phyloP scores from a whole-genome alignment of 768 basidiomycete genomes.

The Chalciporus chontae region DNA sequence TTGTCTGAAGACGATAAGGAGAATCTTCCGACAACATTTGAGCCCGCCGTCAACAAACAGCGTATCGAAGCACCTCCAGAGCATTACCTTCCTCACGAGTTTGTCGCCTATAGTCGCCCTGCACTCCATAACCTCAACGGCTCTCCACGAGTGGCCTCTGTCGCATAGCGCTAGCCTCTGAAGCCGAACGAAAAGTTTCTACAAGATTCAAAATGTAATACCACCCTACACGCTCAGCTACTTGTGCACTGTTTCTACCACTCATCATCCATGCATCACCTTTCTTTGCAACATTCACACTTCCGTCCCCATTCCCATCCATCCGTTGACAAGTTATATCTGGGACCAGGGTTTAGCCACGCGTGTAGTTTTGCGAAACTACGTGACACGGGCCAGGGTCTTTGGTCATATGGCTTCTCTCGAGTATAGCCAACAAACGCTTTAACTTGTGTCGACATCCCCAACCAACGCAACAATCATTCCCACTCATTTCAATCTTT shows the following conservation, averaged over 20 bases:
- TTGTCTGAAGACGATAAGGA: slow-evolving; percentile 76
- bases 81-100: slow-evolving; percentile 78
- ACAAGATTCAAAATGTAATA: slow-evolving; percentile 75
- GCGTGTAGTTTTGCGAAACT: slow-evolving; percentile 20
- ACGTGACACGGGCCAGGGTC: slow-evolving; percentile 8
- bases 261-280: slow-evolving; percentile 64
- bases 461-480: slow-evolving; percentile 35
- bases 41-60: slow-evolving; percentile 70
- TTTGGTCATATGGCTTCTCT: slow-evolving; percentile 10
- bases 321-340: slow-evolving; percentile 49
- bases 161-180: slow-evolving; percentile 51
- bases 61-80: slow-evolving; percentile 66
- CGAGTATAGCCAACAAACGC: slow-evolving; percentile 11
- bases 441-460: slow-evolving; percentile 14
- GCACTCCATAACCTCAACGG: slow-evolving; percentile 77
- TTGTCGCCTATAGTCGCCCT: slow-evolving; percentile 72
- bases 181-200: slow-evolving; percentile 53
- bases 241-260: slow-evolving; percentile 63
- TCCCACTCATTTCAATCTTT: slow-evolving; percentile 39
- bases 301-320: slow-evolving; percentile 40
- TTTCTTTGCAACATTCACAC: slow-evolving; percentile 58
- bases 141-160: slow-evolving; percentile 49
- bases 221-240: slow-evolving; percentile 60
- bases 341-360: slow-evolving; percentile 13
- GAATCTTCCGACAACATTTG: slow-evolving; percentile 67